A percentile compares a stretch with the other conserved stretches of the same genome.
These are phyloP conservation scores for Podosphaera fusca DNA, from an alignment of 2,329 filamentous ascomycete species.

Conservation along the genomic window DNA sequence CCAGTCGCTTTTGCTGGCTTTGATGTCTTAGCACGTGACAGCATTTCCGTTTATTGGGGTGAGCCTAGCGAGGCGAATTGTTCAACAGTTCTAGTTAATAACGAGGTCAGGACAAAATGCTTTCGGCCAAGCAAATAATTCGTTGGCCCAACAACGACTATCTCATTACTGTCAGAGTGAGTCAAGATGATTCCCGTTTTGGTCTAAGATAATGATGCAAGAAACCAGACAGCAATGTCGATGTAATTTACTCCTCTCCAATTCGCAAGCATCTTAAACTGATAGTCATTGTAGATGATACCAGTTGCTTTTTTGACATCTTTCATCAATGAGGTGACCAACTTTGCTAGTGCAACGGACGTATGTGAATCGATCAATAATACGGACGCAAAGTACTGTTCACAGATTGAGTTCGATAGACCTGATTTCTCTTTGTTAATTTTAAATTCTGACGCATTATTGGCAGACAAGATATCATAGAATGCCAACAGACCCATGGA, in stretches of 20 bases:
- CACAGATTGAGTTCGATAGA: conserved; percentile 34
- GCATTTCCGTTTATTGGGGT: not conserved
- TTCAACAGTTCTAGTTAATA: conserved; percentile 4
- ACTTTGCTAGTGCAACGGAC: conserved; percentile 42
- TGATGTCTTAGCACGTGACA: not conserved
- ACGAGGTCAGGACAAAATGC: conserved; percentile 32
- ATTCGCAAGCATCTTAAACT: conserved; percentile 1
- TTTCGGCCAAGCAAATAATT: conserved; percentile 21
- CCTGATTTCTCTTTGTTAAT: not conserved
- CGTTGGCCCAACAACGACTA: conserved; percentile 28
- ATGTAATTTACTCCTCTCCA: not conserved
- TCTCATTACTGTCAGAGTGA: conserved; percentile 34
- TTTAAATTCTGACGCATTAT: not conserved
- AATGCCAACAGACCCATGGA: conserved; percentile 35
- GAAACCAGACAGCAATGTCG: not conserved
- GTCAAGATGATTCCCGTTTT: conserved; percentile 7
- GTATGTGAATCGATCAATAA: conserved; percentile 34
- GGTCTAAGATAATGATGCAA: too few species aligned
- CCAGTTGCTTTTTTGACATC: conserved; percentile 38
- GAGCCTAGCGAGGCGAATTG: not conserved
- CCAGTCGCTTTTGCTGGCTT: too few species aligned
- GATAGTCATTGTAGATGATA: conserved; percentile 25
- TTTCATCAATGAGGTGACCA: conserved; percentile 30
- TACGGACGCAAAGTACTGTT: conserved; percentile 35
- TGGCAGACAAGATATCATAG: conserved; percentile 22